phyloP scores from a whole-genome alignment of 371 early-diverging fungal species.

The Mortierella sp. region DNA sequence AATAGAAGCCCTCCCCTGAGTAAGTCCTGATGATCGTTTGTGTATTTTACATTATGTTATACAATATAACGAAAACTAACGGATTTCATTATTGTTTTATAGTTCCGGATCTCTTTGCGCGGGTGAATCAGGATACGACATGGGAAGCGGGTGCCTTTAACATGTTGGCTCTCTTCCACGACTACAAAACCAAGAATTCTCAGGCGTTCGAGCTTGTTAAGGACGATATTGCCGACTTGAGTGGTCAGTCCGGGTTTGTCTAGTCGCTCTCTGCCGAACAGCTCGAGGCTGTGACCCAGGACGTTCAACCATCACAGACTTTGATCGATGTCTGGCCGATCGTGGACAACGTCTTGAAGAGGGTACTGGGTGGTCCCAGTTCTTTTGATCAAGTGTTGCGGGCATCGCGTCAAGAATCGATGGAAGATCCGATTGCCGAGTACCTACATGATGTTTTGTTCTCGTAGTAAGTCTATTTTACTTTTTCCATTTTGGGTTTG shows the following conservation, averaged over 20 bases:
- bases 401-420: neutral
- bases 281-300: neutral
- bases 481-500: neutral
- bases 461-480: conserved; percentile 4
- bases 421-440: neutral
- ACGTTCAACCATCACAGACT: neutral
- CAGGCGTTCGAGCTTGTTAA: neutral
- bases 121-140: neutral
- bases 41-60: too few species aligned
- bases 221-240: conserved; percentile 2
- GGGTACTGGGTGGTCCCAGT: neutral
- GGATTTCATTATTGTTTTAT: neutral
- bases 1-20: too few species aligned
- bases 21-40: too few species aligned
- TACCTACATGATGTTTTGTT: conserved; percentile 3
- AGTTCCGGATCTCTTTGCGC: neutral
- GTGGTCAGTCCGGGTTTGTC: neutral
- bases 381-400: neutral
- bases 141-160: neutral
- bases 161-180: neutral
- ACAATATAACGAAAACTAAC: too few species aligned
- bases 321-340: neutral
- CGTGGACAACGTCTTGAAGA: neutral
- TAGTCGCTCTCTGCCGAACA: neutral
- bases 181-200: neutral